Evolutionary conservation across 2,329 filamentous ascomycete genomes (phyloP), one percentile per base, ranked within the genome.

Genomic region (Talaromyces amestolkiae): DNA sequence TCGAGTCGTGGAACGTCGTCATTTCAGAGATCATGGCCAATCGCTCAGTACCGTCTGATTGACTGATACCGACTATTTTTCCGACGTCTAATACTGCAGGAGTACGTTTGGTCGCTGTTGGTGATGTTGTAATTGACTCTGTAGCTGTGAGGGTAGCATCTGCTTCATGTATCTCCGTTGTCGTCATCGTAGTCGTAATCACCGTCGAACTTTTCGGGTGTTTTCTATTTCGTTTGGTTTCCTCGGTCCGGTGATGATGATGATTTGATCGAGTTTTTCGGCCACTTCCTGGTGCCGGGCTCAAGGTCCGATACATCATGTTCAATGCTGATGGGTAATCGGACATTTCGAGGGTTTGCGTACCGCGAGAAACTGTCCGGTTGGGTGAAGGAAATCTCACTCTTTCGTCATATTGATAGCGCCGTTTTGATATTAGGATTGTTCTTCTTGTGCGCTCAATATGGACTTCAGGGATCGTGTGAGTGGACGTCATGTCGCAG

Each of bases 21-120:
- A 58, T 45, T 24, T 65, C 64, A 1, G 59, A 65, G 17, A 65
- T 49, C 19, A 62, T 58, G 13, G 64, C 64, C 13, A 65, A 49
- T 58, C 39, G 39, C 11, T 58, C 43, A 3, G 41, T 35, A 1
- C 59, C 64, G 33, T 63, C 59, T 8, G 51, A 22, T 24, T 58
- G 39, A 8, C 24, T 41, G 7, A 65, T 39, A 7, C 22, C 19
- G 9, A 65, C 59, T 24, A 65, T 63, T 1, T 59, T 53, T 4
- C 64, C 59, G 10, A 65, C 19, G 2, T 24, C 22, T 11, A 63
- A 58, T 22, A 33, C 17, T 22, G 54, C 35, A 15, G 61, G n/a
- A 19, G 10, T 8, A 10, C 5, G 37, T 24, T 54, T 54, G 1
- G 4, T 31, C 19, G 31, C 19, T 37, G n/a, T 51, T 17, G 47